Percentiles rank a stretch among this genome's conserved stretches.
phyloP scores from a whole-genome alignment of 176 grass and related monocot genomes.

The Echinochloa phyllopogon region DNA sequence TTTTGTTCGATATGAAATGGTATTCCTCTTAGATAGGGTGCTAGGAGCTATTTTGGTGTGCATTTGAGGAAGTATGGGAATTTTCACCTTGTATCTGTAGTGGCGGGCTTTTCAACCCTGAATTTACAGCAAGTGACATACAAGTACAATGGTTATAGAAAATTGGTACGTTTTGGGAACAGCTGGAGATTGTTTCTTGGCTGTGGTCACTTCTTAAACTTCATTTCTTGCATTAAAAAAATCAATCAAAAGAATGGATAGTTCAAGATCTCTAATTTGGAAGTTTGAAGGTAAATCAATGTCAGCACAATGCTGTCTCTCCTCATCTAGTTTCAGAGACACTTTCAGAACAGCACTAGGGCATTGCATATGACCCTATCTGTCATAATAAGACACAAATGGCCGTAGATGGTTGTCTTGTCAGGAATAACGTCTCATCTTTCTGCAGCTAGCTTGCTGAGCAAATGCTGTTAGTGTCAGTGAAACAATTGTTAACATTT shows the following conservation, averaged over 20 bases:
- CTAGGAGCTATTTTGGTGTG: constrained; percentile 19
- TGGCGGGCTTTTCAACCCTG: not conserved
- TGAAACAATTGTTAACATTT: not conserved
- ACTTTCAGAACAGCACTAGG: not conserved
- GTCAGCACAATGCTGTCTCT: not conserved
- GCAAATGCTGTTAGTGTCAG: not conserved
- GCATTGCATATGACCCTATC: not conserved
- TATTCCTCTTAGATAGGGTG: constrained; percentile 38
- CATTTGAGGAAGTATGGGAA: not conserved
- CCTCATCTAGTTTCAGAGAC: not conserved
- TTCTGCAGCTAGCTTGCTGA: not conserved
- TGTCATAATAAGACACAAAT: not conserved
- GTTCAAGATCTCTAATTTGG: not conserved
- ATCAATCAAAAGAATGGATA: not conserved
- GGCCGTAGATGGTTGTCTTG: not conserved
- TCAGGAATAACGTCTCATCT: not conserved
- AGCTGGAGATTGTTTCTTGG: not conserved
- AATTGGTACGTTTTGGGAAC: constrained; percentile 7
- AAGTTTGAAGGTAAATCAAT: not conserved
- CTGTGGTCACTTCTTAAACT: not conserved
- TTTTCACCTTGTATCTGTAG: constrained; percentile 22
- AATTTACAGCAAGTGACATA: constrained; percentile 36
- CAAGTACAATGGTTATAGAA: constrained; percentile 20
- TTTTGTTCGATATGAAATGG: constrained; percentile 26
- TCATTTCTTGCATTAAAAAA: not conserved